phyloP scores from a whole-genome alignment of 2,329 filamentous ascomycete genomes.

The Fusarium torreyae region DNA sequence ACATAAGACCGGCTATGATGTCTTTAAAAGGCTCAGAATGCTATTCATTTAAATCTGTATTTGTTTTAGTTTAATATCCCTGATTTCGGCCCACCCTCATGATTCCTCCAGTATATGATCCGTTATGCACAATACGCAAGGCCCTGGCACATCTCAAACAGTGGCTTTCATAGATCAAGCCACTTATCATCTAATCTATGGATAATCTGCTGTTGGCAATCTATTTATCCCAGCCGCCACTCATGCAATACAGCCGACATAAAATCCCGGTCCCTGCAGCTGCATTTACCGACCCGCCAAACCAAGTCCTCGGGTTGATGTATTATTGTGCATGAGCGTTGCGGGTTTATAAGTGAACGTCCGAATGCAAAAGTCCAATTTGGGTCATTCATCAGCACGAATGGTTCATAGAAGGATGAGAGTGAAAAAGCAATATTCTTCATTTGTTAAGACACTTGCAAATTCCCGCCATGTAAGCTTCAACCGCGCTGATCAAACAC shows the following conservation, averaged over 20 bases:
- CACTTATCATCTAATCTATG: neutral
- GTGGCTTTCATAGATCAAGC: neutral
- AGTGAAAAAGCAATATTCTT: neutral
- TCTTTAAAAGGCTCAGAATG: no score
- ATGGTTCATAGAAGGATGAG: no score
- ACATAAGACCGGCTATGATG: no score
- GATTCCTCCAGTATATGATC: no score
- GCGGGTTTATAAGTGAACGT: neutral
- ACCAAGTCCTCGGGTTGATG: conserved; percentile 7
- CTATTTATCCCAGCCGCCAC: conserved; percentile 19
- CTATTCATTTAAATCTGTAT: no score
- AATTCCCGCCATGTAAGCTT: neutral
- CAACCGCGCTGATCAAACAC: neutral
- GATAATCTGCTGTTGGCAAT: neutral
- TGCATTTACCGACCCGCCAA: conserved; percentile 3
- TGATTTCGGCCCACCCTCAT: no score
- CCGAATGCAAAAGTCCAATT: neutral
- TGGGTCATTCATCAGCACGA: neutral
- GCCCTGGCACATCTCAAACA: neutral
- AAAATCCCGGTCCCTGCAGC: conserved; percentile 20
- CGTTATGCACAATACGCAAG: neutral
- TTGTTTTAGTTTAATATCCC: no score
- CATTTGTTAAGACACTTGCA: neutral
- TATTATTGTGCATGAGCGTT: neutral
- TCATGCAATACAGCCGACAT: neutral